Evolutionary conservation across 768 basidiomycete species (phyloP), one percentile per base, ranked within the genome.

Genomic region (Kwoniella pini): DNA sequence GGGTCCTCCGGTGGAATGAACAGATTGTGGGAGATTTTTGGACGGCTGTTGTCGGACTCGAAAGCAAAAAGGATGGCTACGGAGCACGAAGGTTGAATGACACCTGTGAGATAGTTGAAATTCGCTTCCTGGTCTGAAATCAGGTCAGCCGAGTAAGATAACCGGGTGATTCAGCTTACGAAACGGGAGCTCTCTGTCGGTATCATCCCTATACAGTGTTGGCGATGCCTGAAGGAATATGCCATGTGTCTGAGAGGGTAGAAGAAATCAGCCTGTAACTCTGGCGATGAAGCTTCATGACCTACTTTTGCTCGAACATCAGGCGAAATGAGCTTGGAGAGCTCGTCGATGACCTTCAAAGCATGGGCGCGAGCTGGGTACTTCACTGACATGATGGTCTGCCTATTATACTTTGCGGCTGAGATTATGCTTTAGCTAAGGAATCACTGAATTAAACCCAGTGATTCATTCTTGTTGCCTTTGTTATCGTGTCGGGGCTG

Each of bases 71-170:
- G 78, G 9, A 88, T 79, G 19, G 92, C 79, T 12, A 92, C 77
- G 64, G 84, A 85, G 1, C 89, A 87, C 0, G 83, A 82, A 0
- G 91, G 89, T 3, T 91, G 82, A 46, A 82, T 80, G 78, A 89
- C 91, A 53, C 90, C 92, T 0, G 89, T 85, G 15, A 95, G 82
- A 75, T 91, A 95, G 79, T 84, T 87, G 75, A 95, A 95, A 79
- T 95, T 95, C 69, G 87, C 88, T 78, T 93, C 91, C 80, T 83
- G 70, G 50, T 72, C 77, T 78, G 44, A 10, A 21, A 5, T 1
- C 44, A 53, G 31, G 62, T 40, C 80, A 43, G 28, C 21, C 33
- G 31, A 3, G 49, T 21, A 21, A 50, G 24, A 39, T n/a, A n/a
- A n/a, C n/a, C n/a, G n/a, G n/a, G 24, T 21, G 19, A 38, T 12